Base-by-base conservation (phyloP, 352 stramenopile genomes). In the Globisporangium cystogenes region DNA sequence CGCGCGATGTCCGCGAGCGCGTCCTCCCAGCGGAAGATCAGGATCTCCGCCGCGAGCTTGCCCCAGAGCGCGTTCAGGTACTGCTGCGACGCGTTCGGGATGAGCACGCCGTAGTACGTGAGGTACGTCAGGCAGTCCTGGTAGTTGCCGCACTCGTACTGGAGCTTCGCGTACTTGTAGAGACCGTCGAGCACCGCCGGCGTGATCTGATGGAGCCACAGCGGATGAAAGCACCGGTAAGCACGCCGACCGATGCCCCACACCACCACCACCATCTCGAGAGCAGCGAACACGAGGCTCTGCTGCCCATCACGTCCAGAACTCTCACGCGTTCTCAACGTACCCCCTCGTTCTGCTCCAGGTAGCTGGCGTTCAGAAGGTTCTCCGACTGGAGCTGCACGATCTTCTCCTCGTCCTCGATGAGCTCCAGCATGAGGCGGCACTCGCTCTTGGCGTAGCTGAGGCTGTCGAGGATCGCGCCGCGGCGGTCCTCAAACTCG, bases 131-230 rank as follows among this genome's bases (percentile, higher is more conserved):
- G 66, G 57, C 87, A 92, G 63, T 88, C 76, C 68, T 98, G 74
- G 73, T 98, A 98, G 70, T 98, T 97, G 51, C 95, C 95, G 66
- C 93, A 98, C 61, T 98, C 95, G 75, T 98, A 98, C 65, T 98
- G 91, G 63, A 98, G 93, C 75, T 98, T 98, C 53, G 95, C 91
- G 54, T 97, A 96, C 74, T 96, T 87, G 74, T 96, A 96, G 48
- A 98, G 92, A 12, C 82, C 89, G 44, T 96, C 89, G 24, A 98
- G 73, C 49, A 95, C 85, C 26, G 89, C 75, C 15, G 77, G 67
- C 26, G 92, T 97, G 61, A 98, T 96, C 59, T 91, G 50, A 18
- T 3, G 10, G 46, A 50, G 20, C 27, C 48, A 23, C 18, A 5
- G 18, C 27, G 46, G 29, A 44, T 24, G 51, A 12, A 57, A 58